Evolutionary conservation across 257 asterid genomes (phyloP), one percentile per base, ranked within the genome.

Genomic region (Datura wrightii): DNA sequence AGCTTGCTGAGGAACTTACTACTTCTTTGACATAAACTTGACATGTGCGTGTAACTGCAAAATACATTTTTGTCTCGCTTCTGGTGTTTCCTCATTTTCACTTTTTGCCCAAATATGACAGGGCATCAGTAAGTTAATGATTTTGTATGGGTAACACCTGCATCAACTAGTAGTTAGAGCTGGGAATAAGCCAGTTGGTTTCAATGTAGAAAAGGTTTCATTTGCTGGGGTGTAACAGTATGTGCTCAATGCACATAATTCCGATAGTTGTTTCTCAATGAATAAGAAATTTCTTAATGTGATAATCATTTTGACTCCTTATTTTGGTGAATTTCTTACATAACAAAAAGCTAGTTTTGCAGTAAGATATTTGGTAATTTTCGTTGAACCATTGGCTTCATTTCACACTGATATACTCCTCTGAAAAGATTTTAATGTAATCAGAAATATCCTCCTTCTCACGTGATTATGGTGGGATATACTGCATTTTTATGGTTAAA

Each of bases 361-460:
- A 13, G 58, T 19, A 46, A 46, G 80, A 18, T 42, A 18, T 42
- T 31, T 31, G 3, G n/a, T 31, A 63, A 5, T 31, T 63, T 34
- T 5, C 31, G 8, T 72, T 46, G 80, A 72, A 72, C 58, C 58
- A 1, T 72, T 46, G 55, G 58, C 80, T 46, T 72, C 80, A 72
- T 72, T 24, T 72, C 80, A 46, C 80, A 24, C 41, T 24, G 54
- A 44, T 72, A 8, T 19, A 11, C 18, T 72, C 13, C 39, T 60
- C 58, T 5, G 79, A 42, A 70, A 18, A 37, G 79, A 42, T 71
- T 3, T 42, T 71, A 39, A 69, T 71, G 9, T 71, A 42, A 42
- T n/a, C 18, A 71, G 55, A 42, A 41, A 42, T 70, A 67, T 72
- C 80, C 3, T 72, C n/a, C 80, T 72, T n/a, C 15, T 72, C 19